Evolutionary conservation across 108 stramenopile species (phyloP), one percentile per base, ranked within the genome.

Genomic region (Skeletonema grethae): DNA sequence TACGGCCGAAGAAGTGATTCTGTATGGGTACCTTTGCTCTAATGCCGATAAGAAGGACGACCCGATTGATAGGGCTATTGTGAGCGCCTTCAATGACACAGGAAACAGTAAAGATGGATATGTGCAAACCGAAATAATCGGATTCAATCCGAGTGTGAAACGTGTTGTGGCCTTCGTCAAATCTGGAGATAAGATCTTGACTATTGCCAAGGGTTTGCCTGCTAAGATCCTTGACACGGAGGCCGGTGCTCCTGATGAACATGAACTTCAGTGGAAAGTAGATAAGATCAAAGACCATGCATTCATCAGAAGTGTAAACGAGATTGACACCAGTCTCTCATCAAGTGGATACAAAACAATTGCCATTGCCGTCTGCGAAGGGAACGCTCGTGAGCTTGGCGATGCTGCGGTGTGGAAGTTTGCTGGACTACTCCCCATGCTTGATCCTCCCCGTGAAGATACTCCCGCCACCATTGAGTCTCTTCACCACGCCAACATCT

Each of bases 1-100:
- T 57, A 80, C 67, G 12, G 50, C 78, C 3, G 72, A 79, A 12
- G 80, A 90, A 15, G 85, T 90, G 7, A 60, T 91, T 32, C 61
- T 73, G 29, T 88, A 84, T 66, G 87, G 82, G 12, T 82, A 63
- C 70, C 73, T 92, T 12, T 82, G 88, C 57, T 85, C 88, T 18
- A 92, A 93, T 73, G 69, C 86, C 11, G 92, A 95, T 63, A 93
- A 91, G 67, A 85, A 88, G 55, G 90, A 91, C 29, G 95, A 95
- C 66, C 90, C 95, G 8, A 91, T 95, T 69, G 95, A 95, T 76
- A 50, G 73, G 39, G 88, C 90, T n/a, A 81, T 88, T 70, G 69
- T 92, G 57, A 65, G 48, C 10, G 86, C 88, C 15, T 86, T 73
- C 41, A 69, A 57, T 9, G 63, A 31, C 57, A 39, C 65, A 2